These are phyloP conservation scores for Wickerhamomyces alni DNA, from an alignment of 805 yeast genomes.

Conservation along the genomic window DNA sequence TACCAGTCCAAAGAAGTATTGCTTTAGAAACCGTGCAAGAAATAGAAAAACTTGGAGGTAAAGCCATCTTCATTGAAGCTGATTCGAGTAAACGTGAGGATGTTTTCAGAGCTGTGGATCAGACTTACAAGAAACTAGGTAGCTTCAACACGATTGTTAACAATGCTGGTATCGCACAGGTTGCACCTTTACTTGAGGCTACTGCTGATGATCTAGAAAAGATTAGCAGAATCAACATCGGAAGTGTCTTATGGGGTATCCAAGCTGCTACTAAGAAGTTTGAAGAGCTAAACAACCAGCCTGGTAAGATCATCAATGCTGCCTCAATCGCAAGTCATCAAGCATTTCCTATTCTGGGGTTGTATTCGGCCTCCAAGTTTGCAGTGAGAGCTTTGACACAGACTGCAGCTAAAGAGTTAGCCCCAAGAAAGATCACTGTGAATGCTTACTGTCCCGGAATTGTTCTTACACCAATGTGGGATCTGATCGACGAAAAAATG, in stretches of 20 bases:
- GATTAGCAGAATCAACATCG: conserved; percentile 24
- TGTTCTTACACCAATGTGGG: conserved; percentile 35
- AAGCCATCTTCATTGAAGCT: conserved; percentile 21
- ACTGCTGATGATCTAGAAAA: conserved; percentile 23
- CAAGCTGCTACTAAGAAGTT: conserved; percentile 28
- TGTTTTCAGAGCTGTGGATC: conserved; percentile 24
- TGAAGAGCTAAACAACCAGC: conserved; percentile 17
- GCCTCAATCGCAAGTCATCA: conserved; percentile 30
- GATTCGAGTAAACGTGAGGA: conserved; percentile 22
- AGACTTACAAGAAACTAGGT: conserved; percentile 25
- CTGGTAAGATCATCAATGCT: conserved; percentile 34
- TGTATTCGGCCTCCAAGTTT: conserved; percentile 31
- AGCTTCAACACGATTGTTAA: conserved; percentile 30
- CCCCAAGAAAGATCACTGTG: conserved; percentile 30
- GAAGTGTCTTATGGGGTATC: conserved; percentile 28
- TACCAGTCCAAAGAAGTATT: conserved; percentile 17
- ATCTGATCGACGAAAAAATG: conserved; percentile 23
- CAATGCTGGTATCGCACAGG: conserved; percentile 30
- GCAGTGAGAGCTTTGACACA: conserved; percentile 33
- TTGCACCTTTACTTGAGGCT: conserved; percentile 22
- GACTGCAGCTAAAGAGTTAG: conserved; percentile 33
- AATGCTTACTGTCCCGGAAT: conserved; percentile 35
- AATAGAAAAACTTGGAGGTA: conserved; percentile 15
- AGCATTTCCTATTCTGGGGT: conserved; percentile 26
- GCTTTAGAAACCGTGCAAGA: conserved; percentile 21